These are phyloP conservation scores for Alternaria rosae DNA, from an alignment of 2,329 filamentous ascomycete genomes.

Conservation along the genomic window DNA sequence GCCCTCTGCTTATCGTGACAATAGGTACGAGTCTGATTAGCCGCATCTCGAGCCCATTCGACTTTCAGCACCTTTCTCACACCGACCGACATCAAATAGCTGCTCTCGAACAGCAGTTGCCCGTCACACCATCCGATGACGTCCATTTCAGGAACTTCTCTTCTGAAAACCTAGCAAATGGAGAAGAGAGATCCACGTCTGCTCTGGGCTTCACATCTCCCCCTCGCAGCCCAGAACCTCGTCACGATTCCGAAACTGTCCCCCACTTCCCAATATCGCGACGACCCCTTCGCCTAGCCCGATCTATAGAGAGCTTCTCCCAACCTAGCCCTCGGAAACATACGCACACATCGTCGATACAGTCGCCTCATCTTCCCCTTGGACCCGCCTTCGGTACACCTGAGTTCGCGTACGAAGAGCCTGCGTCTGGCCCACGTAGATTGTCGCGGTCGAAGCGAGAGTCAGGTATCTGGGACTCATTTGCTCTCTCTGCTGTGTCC, in stretches of 20 bases:
- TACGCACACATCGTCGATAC: conserved; percentile 49
- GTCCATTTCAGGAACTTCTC: conserved; percentile 46
- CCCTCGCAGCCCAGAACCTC: conserved; percentile 31
- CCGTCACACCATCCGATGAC: conserved; percentile 54
- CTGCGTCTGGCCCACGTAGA: not conserved
- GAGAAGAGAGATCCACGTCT: conserved; percentile 28
- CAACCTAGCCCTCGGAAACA: conserved; percentile 55
- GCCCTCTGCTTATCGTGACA: conserved; percentile 13
- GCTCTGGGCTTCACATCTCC: conserved; percentile 28
- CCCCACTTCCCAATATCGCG: conserved; percentile 18
- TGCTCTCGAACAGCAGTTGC: conserved; percentile 58
- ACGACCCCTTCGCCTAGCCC: conserved; percentile 35
- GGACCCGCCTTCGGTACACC: conserved; percentile 27
- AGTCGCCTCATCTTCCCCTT: conserved; percentile 47
- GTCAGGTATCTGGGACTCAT: conserved; percentile 45
- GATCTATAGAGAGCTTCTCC: conserved; percentile 63
- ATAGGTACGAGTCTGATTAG: conserved; percentile 38
- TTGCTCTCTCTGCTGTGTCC: conserved; percentile 28
- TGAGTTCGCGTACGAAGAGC: conserved; percentile 19
- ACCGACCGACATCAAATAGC: conserved; percentile 64
- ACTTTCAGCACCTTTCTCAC: conserved; percentile 70
- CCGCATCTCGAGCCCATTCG: conserved; percentile 67
- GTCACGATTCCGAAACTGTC: conserved; percentile 15
- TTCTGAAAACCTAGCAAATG: conserved; percentile 28
- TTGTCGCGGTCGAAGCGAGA: conserved; percentile 34